Conservation (phyloP, 108 stramenopile genomes). For the Nannochloropsis salina region DNA sequence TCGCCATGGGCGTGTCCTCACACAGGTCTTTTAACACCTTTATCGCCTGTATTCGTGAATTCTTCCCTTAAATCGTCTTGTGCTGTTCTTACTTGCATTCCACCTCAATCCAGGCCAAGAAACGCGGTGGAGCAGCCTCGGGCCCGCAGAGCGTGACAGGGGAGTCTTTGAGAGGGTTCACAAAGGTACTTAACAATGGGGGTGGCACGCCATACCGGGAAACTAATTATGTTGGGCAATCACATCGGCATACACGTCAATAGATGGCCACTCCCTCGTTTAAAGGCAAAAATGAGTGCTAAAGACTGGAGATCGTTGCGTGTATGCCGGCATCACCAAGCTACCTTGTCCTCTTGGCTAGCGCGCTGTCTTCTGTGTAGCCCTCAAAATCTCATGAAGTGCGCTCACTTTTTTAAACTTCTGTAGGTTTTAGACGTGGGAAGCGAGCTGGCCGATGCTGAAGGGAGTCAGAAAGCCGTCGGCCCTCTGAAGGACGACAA, state of each 20-base stretch:
- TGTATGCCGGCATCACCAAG: no score
- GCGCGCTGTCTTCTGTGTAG: no score
- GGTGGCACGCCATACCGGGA: no score
- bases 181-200: background rate
- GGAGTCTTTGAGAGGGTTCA: background rate
- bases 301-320: no score
- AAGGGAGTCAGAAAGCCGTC: background rate
- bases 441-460: background rate
- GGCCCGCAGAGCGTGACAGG: background rate
- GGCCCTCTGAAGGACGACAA: background rate
- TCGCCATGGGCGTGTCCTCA: background rate
- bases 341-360: no score
- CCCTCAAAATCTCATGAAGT: no score
- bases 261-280: no score
- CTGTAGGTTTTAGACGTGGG: background rate
- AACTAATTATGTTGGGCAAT: no score
- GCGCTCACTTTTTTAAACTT: no score
- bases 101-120: background rate
- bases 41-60: background rate
- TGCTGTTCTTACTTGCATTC: background rate
- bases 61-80: background rate
- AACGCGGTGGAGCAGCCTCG: background rate
- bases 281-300: no score
- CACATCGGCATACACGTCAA: no score
- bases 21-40: background rate